Base-by-base conservation (phyloP, 1,284 basidiomycete species). In the Bondarzewia mesenterica region DNA sequence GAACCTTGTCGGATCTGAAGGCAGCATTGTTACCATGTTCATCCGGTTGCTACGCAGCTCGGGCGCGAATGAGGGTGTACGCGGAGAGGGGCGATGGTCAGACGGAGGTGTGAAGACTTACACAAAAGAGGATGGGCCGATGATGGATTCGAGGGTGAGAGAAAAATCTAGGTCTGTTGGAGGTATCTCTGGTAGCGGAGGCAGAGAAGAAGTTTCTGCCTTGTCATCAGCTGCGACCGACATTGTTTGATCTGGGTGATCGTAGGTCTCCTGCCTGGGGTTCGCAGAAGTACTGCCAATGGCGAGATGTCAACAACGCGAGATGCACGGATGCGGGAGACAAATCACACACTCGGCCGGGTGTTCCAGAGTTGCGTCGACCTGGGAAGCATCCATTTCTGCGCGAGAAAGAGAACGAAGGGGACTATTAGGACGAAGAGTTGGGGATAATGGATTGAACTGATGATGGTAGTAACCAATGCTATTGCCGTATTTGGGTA, bases 121-220 rank as follows among this genome's bases (percentile, higher is more conserved):
- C 54, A 45, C 42, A 14, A 44, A 12, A 12, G 47, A 35, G 2
- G 50, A 18, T 2, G 26, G 21, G 8, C 54, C 54, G 6, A 77
- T 52, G 57, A 77, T 72, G 48, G 72, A 67, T 39, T 80, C 73
- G 52, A 84, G 68, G 44, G 74, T 73, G 53, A 64, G 52, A 23
- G 68, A 66, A 48, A 82, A 67, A 58, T 80, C 75, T 48, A 74
- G 61, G 49, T 70, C 67, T 42, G 77, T 65, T 48, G 65, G 52
- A 29, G 74, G 73, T 47, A 85, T 75, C 53, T 80, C 75, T 47
- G 79, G 78, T 42, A 82, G 65, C 45, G 70, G 57, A 6, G 50
- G 52, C 42, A 42, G 45, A 32, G 46, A 42, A 36, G 48, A 44
- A 16, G 38, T 38, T 14, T 46, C 45, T 35, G 27, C 44, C 20